Evolutionary conservation across 352 stramenopile genomes (phyloP).

Genomic region (Pythium dissimile): DNA sequence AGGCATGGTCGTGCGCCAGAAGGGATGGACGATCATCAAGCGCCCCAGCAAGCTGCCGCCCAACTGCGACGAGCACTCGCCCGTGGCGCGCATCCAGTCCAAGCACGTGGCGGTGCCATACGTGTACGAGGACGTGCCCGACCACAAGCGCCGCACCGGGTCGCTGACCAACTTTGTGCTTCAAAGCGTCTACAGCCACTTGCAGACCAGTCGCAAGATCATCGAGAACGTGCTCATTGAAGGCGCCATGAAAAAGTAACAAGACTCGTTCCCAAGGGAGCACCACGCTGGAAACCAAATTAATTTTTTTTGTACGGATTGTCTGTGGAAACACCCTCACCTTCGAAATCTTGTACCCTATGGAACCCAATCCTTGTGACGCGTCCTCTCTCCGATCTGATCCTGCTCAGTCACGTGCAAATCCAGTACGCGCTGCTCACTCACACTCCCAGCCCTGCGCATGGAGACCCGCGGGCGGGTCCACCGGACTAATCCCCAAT

Average conservation of each 20-base stretch:
- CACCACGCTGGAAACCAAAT: too few relatives aligned
- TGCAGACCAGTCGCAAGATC: slow-evolving; percentile 58
- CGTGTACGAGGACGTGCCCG: slow-evolving; percentile 57
- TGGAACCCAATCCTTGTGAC: not conserved
- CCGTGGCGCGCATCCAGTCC: slow-evolving; percentile 60
- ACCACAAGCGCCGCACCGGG: slow-evolving; percentile 57
- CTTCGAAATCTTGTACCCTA: not conserved
- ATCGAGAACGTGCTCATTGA: slow-evolving; percentile 69
- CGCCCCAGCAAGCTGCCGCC: slow-evolving; percentile 15
- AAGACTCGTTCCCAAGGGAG: too few relatives aligned
- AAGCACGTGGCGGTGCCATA: slow-evolving; percentile 64
- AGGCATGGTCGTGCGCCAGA: slow-evolving; percentile 22
- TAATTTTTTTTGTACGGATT: not conserved
- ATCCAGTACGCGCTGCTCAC: too few relatives aligned
- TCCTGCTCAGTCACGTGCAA: too few relatives aligned
- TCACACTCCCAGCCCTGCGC: too few relatives aligned
- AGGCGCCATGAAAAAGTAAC: slow-evolving; percentile 24
- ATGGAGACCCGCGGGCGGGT: too few relatives aligned
- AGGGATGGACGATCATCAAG: slow-evolving; percentile 63
- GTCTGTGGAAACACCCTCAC: not conserved
- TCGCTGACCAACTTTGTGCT: slow-evolving; percentile 69
- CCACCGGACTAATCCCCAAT: too few relatives aligned
- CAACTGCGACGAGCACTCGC: slow-evolving; percentile 25
- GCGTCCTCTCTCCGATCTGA: too few relatives aligned
- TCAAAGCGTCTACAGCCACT: slow-evolving; percentile 32